These are phyloP conservation scores for Thermothelomyces thermophilus DNA, from an alignment of 2,329 filamentous ascomycete species.

Conservation along the genomic window DNA sequence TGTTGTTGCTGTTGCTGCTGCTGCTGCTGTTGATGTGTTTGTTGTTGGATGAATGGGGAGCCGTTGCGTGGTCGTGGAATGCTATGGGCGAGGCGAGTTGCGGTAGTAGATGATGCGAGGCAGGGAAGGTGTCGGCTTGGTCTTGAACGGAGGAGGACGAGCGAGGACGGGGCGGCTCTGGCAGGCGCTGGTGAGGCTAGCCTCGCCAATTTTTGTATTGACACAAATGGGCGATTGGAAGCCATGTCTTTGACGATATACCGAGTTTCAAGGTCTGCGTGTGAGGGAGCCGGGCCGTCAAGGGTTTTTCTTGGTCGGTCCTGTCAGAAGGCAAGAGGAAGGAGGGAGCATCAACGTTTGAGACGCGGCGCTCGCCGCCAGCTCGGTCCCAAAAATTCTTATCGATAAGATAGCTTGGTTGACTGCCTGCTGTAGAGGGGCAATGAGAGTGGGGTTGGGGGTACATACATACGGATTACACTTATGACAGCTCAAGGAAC, in stretches of 20 bases:
- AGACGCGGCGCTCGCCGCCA: background rate
- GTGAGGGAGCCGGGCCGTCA: no score
- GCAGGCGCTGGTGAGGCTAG: background rate
- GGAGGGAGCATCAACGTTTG: no score
- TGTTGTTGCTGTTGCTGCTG: slow-evolving; percentile 17
- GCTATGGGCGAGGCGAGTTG: slow-evolving; percentile 26
- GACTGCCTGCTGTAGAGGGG: background rate
- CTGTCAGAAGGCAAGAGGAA: no score
- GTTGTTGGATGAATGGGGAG: slow-evolving; percentile 31
- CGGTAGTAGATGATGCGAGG: background rate
- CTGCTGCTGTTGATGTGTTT: slow-evolving; percentile 10
- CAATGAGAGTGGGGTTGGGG: slow-evolving; percentile 1
- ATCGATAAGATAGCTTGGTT: slow-evolving; percentile 9
- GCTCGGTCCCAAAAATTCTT: background rate
- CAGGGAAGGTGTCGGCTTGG: slow-evolving; percentile 1
- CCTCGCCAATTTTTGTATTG: slow-evolving; percentile 6
- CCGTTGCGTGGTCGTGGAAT: slow-evolving; percentile 29
- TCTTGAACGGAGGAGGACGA: background rate
- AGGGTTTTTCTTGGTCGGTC: no score
- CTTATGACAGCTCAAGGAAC: background rate
- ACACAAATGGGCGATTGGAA: slow-evolving; percentile 10
- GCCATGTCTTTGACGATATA: slow-evolving; percentile 20
- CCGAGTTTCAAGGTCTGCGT: no score
- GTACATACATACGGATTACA: background rate
- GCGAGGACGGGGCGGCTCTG: background rate